Conservation (phyloP, 2,329 filamentous ascomycete genomes). For the Coniochaeta pulveracea region DNA sequence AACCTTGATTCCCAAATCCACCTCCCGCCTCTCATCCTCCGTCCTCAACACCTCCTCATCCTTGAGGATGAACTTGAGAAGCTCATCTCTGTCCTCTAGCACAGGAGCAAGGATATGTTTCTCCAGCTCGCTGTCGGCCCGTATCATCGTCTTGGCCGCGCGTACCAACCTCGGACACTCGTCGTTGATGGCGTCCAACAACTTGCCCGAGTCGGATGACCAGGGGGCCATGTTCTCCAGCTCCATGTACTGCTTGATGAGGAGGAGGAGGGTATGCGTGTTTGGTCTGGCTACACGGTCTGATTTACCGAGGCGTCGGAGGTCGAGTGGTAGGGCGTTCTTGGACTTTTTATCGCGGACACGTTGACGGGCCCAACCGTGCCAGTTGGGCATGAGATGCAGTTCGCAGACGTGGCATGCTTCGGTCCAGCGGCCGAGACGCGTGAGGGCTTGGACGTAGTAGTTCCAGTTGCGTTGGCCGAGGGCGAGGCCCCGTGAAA, state of each 20-base stretch:
- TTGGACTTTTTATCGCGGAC: constrained; percentile 14
- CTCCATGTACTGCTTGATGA: constrained; percentile 38
- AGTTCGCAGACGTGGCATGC: constrained; percentile 69
- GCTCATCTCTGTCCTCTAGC: background rate
- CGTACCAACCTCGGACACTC: constrained; percentile 26
- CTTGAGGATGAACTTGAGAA: background rate
- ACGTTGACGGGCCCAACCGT: constrained; percentile 49
- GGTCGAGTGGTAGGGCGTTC: constrained; percentile 21
- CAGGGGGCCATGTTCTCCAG: constrained; percentile 35
- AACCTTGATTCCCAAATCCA: background rate
- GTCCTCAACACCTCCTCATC: background rate
- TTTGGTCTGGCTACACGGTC: constrained; percentile 26
- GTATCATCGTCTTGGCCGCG: constrained; percentile 3
- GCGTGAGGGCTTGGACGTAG: constrained; percentile 57
- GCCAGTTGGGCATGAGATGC: constrained; percentile 68
- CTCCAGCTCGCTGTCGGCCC: background rate
- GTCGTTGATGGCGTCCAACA: constrained; percentile 24
- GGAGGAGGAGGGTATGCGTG: constrained; percentile 32
- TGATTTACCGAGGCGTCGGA: constrained; percentile 25
- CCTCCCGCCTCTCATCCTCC: background rate
- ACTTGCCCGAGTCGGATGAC: constrained; percentile 31
- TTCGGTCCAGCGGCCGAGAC: constrained; percentile 43
- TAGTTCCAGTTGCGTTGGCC: constrained; percentile 74
- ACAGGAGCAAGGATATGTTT: background rate
- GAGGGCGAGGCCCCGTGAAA: constrained; percentile 57